Evolutionary conservation across 78 protist genomes (phyloP).

Genomic region (Isochrysis galbana): DNA sequence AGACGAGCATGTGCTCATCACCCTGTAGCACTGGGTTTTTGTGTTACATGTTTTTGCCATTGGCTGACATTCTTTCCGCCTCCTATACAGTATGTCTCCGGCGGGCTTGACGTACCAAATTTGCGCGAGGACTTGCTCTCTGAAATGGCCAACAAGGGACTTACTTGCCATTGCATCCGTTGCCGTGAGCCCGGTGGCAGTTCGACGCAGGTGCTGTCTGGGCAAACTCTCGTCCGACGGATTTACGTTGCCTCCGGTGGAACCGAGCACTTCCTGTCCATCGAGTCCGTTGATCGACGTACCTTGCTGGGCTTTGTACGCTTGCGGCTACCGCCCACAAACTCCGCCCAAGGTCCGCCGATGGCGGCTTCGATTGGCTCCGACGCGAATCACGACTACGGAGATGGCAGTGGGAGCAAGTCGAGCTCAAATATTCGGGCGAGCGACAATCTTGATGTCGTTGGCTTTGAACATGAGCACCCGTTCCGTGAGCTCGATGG

Average conservation of each 20-base stretch:
- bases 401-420: no score
- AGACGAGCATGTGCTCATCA: no score
- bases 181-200: constrained; percentile 7
- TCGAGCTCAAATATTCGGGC: no score
- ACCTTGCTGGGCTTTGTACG: not conserved
- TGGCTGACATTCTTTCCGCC: no score
- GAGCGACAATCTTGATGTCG: no score
- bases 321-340: not conserved
- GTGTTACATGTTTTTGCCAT: no score
- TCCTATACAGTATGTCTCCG: not conserved
- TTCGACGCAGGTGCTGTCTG: not conserved
- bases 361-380: no score
- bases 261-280: not conserved
- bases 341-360: not conserved
- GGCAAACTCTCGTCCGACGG: not conserved
- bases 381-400: no score
- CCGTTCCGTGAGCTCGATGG: not conserved
- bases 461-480: not conserved
- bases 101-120: not conserved
- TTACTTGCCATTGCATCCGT: not conserved
- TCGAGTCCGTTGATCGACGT: not conserved
- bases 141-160: not conserved
- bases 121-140: not conserved
- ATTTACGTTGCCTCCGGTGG: not conserved
- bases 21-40: no score